phyloP scores from a whole-genome alignment of 1,284 basidiomycete genomes.

The Ustilago xerochloae region DNA sequence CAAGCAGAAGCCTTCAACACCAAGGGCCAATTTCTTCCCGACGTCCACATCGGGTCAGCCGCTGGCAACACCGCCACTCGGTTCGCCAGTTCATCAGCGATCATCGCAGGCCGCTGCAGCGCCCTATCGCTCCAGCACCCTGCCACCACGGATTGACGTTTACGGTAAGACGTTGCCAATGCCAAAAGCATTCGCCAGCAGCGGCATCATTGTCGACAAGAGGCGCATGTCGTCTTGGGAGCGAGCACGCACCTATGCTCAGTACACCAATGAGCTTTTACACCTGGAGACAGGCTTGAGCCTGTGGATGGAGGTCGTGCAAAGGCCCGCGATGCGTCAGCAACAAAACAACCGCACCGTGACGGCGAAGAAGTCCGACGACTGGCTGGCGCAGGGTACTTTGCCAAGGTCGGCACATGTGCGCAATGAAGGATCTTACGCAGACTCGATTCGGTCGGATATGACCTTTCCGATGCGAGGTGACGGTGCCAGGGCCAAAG shows the following conservation, averaged over 20 bases:
- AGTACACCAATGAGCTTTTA: slow-evolving; percentile 56
- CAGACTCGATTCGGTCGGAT: slow-evolving; percentile 58
- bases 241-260: slow-evolving; percentile 54
- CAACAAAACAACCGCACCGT: slow-evolving; percentile 21
- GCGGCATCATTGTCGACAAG: slow-evolving; percentile 48
- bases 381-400: slow-evolving; percentile 19
- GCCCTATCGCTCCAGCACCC: background rate
- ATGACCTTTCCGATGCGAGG: slow-evolving; percentile 64
- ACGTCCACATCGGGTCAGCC: slow-evolving; percentile 6
- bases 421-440: slow-evolving; percentile 50
- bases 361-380: slow-evolving; percentile 4
- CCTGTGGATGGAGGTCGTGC: slow-evolving; percentile 55
- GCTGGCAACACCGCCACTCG: slow-evolving; percentile 15
- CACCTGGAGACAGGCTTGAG: slow-evolving; percentile 46
- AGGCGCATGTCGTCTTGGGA: slow-evolving; percentile 53
- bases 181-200: slow-evolving; percentile 49
- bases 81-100: slow-evolving; percentile 23
- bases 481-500: slow-evolving; percentile 61
- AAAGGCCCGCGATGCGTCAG: slow-evolving; percentile 46
- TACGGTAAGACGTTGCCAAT: slow-evolving; percentile 56
- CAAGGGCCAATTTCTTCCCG: slow-evolving; percentile 5
- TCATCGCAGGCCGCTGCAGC: slow-evolving; percentile 1
- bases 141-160: slow-evolving; percentile 40
- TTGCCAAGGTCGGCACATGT: slow-evolving; percentile 30
- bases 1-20: slow-evolving; percentile 7